Conservation (phyloP, 352 stramenopile genomes). For the Phytophthora fragariaefolia region DNA sequence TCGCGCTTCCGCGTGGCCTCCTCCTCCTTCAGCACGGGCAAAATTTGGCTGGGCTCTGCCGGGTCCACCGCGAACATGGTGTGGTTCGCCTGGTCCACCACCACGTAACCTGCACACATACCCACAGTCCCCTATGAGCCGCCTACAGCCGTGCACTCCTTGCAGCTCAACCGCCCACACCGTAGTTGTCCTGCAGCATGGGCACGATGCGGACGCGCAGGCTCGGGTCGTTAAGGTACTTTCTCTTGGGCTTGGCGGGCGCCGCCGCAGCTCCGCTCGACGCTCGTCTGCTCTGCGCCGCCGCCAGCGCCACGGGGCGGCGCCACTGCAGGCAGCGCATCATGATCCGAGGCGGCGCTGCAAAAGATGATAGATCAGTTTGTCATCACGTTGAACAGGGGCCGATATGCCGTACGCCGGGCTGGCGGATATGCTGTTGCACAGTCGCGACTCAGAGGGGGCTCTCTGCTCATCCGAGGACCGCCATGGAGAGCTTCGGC, state of each 20-base stretch:
- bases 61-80: conserved; percentile 86
- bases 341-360: too few relatives aligned
- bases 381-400: too few relatives aligned
- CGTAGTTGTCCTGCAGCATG: conserved; percentile 89
- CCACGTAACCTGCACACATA: conserved; percentile 62
- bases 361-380: too few relatives aligned
- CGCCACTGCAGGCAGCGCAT: conserved; percentile 8
- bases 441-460: background rate
- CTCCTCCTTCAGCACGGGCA: conserved; percentile 76
- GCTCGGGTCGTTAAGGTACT: conserved; percentile 76
- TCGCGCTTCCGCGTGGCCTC: conserved; percentile 65
- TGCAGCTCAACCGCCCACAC: conserved; percentile 37
- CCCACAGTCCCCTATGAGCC: too few relatives aligned
- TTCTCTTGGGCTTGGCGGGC: conserved; percentile 45
- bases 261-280: conserved; percentile 2
- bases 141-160: too few relatives aligned
- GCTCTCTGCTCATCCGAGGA: too few relatives aligned
- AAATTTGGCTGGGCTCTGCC: conserved; percentile 66
- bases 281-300: conserved; percentile 1
- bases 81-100: conserved; percentile 84
- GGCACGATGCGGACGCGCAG: conserved; percentile 82
- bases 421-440: background rate
- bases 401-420: too few relatives aligned
- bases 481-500: conserved; percentile 84
- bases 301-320: background rate